phyloP scores from a whole-genome alignment of 1,284 basidiomycete species.

The Phellinidium pouzarii region DNA sequence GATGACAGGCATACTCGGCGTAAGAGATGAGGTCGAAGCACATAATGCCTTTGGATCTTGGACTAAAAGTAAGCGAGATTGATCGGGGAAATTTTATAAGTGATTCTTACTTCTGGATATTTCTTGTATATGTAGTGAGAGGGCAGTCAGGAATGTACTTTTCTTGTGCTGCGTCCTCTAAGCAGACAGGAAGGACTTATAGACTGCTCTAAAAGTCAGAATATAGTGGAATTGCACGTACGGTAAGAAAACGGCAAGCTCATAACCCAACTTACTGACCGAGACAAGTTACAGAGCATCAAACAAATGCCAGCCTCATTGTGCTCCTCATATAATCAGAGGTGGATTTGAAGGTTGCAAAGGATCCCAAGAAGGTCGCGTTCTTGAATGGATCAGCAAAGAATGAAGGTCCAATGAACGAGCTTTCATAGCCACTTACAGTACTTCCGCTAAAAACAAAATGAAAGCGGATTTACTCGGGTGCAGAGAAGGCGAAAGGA shows the following conservation, averaged over 20 bases:
- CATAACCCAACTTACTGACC: background rate
- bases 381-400: background rate
- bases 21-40: constrained; percentile 35
- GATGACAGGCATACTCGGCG: constrained; percentile 31
- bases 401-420: background rate
- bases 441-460: background rate
- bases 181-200: background rate
- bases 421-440: background rate
- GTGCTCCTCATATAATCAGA: background rate
- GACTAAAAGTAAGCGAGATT: background rate
- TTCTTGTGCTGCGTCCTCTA: background rate
- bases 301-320: background rate
- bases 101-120: background rate
- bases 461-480: background rate
- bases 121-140: background rate
- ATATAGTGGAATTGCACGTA: background rate
- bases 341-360: background rate
- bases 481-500: constrained; percentile 5
- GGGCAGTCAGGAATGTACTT: background rate
- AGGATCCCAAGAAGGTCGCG: background rate
- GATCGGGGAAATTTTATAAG: background rate
- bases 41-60: constrained; percentile 27
- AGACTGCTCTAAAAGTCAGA: background rate
- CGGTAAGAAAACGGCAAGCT: background rate
- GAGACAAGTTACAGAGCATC: background rate